Conservation (phyloP, 1,284 basidiomycete genomes). For the Amylostereum areolatum region DNA sequence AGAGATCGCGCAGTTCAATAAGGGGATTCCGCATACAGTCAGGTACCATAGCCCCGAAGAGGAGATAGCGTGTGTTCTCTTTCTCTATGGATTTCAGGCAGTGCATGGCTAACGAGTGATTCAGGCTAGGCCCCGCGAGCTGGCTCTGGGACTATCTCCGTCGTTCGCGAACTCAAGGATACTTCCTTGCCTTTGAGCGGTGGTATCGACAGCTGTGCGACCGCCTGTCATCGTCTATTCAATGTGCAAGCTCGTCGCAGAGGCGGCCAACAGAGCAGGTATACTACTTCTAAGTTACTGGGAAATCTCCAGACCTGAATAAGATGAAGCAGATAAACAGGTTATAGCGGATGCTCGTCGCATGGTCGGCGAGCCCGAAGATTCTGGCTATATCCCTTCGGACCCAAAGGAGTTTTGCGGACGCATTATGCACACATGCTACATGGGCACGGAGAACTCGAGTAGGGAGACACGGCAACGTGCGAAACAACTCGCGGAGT, state of each 20-base stretch:
- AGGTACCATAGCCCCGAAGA: constrained; percentile 88
- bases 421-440: constrained; percentile 95
- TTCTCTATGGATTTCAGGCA: background rate
- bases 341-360: constrained; percentile 90
- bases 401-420: constrained; percentile 84
- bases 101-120: background rate
- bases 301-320: background rate
- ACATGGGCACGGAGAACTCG: constrained; percentile 99
- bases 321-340: constrained; percentile 54
- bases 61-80: constrained; percentile 83
- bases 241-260: constrained; percentile 89
- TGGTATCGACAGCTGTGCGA: constrained; percentile 97
- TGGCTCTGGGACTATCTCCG: constrained; percentile 99
- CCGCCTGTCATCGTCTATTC: constrained; percentile 94
- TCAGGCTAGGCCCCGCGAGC: constrained; percentile 90
- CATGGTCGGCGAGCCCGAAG: constrained; percentile 79
- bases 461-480: constrained; percentile 80
- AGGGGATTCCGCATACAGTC: constrained; percentile 44
- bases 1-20: constrained; percentile 38
- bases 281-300: constrained; percentile 4
- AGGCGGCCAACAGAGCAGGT: constrained; percentile 73
- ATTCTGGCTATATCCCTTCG: constrained; percentile 76
- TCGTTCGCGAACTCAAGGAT: constrained; percentile 90
- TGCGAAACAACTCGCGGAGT: constrained; percentile 81
- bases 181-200: constrained; percentile 94